Conservation (phyloP, 1,284 basidiomycete genomes). For the Coriolopsis trogii region DNA sequence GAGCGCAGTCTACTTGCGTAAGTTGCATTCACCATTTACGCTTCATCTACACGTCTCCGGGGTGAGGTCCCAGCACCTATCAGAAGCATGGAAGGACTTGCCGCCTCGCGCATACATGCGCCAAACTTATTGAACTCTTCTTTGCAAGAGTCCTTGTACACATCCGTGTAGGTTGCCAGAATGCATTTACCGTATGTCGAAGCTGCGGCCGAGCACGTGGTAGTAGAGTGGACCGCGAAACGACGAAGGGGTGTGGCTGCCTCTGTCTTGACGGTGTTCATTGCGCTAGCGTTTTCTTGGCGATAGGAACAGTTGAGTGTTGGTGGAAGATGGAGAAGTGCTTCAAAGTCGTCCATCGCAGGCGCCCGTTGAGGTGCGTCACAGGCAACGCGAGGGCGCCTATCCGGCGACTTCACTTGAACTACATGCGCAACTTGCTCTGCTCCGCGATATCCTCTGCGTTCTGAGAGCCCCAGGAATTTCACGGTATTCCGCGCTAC, state of each 20-base stretch:
- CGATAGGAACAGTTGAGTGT: not conserved
- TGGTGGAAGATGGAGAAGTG: not conserved
- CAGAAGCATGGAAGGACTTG: conserved; percentile 31
- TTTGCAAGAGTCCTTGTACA: conserved; percentile 75
- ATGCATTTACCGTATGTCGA: conserved; percentile 81
- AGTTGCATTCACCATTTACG: conserved; percentile 53
- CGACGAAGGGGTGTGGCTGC: conserved; percentile 53
- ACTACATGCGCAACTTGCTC: too few relatives aligned
- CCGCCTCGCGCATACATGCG: conserved; percentile 70
- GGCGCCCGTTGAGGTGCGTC: too few relatives aligned
- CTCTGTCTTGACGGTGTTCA: conserved; percentile 27
- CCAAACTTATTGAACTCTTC: conserved; percentile 80
- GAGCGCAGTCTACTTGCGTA: not conserved
- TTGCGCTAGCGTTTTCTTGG: conserved; percentile 15
- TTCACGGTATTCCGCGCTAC: too few relatives aligned
- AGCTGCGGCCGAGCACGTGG: conserved; percentile 71
- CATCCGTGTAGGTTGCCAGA: conserved; percentile 73
- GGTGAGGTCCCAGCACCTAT: not conserved
- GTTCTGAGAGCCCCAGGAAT: too few relatives aligned
- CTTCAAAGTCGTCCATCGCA: not conserved
- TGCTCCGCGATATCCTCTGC: too few relatives aligned
- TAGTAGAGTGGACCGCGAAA: conserved; percentile 68
- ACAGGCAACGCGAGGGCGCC: too few relatives aligned
- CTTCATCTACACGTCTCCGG: conserved; percentile 56
- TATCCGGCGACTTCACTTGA: too few relatives aligned